Evolutionary conservation across 176 grass and related monocot species (phyloP), one percentile per base, ranked within the genome.

Genomic region (Musa itinerans): DNA sequence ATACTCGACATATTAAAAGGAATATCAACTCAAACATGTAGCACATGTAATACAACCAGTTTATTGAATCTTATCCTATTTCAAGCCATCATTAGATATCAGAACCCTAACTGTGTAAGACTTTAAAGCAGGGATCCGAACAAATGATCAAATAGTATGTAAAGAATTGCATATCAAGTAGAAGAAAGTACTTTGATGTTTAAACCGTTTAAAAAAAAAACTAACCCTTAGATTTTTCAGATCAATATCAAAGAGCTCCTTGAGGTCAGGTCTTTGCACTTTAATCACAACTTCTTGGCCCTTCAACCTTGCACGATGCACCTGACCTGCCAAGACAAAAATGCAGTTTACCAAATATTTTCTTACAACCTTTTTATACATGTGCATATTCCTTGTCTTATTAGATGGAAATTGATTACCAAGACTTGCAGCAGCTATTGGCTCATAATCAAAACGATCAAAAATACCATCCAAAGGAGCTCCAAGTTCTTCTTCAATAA

Each of bases 361-460:
- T 49, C 14, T 54, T 11, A 56, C 53, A 49, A 49, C 7, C 27
- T 59, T 43, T 53, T 72, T 50, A 11, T 65, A 65, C 9, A 13
- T 65, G 63, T 26, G 2, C 2, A 70, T 20, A 17, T 70, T 70
- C 9, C 1, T 61, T 48, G 22, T 4, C 7, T 50, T 51, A 70
- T 50, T 21, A 70, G 1, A 70, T 51, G 16, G 17, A 82, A 75
- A 17, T 68, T 79, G 51, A 68, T 81, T 98, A 98, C 95, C 95
- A 34, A 98, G 95, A 81, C 95, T 98, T 85, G 95, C 95, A 80
- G 95, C 95, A 81, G 95, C 90, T 73, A 98, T 94, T 87, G 95
- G 95, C 76, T 98, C 95, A 84, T 80, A 89, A 79, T 98, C 95
- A 71, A 98, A 98, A 73, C 84, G 74, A 73, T 98, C 95, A 87